Conservation (phyloP, 2,329 filamentous ascomycete genomes). For the Tetracladium maxilliforme region DNA sequence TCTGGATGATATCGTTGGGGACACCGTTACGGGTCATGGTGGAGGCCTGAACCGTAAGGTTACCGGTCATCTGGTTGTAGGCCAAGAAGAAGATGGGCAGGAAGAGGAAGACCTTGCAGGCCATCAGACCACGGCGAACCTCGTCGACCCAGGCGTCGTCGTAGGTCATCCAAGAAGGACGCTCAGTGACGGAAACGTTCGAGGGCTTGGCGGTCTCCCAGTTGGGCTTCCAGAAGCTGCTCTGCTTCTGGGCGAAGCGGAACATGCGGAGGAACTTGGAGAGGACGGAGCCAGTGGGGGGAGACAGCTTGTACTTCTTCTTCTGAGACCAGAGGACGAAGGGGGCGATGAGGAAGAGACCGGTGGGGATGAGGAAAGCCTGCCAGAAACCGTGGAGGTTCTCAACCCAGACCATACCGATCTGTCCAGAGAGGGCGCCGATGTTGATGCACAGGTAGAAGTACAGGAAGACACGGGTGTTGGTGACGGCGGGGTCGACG, state of each 20-base stretch:
- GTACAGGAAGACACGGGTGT: conserved; percentile 47
- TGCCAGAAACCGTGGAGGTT: conserved; percentile 67
- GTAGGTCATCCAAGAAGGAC: conserved; percentile 65
- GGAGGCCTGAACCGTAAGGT: conserved; percentile 47
- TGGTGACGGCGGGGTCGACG: conserved; percentile 41
- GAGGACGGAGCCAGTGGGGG: conserved; percentile 59
- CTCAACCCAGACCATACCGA: conserved; percentile 59
- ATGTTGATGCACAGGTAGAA: conserved; percentile 62
- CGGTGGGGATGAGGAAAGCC: conserved; percentile 52
- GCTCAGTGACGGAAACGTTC: conserved; percentile 33
- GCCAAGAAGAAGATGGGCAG: conserved; percentile 35
- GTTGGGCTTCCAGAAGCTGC: conserved; percentile 47
- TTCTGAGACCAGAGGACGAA: conserved; percentile 43
- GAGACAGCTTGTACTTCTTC: conserved; percentile 42
- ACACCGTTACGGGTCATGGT: conserved; percentile 54
- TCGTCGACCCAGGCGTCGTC: conserved; percentile 77
- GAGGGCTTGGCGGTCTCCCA: conserved; percentile 60
- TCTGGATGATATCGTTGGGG: conserved; percentile 65
- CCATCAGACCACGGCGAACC: conserved; percentile 52
- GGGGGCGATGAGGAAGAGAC: conserved; percentile 47
- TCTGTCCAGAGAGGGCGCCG: conserved; percentile 41
- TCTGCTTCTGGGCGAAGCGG: conserved; percentile 44
- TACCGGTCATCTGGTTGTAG: conserved; percentile 46
- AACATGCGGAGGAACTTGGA: conserved; percentile 51
- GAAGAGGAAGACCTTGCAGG: conserved; percentile 53